Conservation (phyloP, 2,329 filamentous ascomycete species). For the Cladosporium halotolerans region DNA sequence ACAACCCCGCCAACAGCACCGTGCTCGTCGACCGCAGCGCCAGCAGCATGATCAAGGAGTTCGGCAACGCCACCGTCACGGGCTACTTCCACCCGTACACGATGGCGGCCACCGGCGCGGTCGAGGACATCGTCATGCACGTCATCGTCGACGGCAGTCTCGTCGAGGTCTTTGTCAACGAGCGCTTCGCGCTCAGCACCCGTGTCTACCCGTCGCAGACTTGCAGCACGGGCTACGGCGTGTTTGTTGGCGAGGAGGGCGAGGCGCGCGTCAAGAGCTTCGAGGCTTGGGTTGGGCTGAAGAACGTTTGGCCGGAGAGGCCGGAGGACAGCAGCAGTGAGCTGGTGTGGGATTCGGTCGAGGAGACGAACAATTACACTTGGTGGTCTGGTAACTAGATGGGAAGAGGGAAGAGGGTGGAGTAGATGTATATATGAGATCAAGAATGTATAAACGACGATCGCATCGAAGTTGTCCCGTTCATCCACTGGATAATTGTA, state of each 20-base stretch:
- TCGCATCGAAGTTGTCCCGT: neutral
- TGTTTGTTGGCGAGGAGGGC: slow-evolving; percentile 34
- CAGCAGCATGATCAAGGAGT: slow-evolving; percentile 38
- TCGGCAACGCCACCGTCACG: slow-evolving; percentile 39
- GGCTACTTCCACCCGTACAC: slow-evolving; percentile 44
- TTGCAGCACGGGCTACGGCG: slow-evolving; percentile 39
- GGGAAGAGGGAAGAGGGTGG: neutral
- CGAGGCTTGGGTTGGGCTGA: slow-evolving; percentile 34
- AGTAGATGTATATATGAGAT: neutral
- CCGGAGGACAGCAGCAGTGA: slow-evolving; percentile 36
- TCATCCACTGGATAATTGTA: too few species aligned
- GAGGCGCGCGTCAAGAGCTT: slow-evolving; percentile 32
- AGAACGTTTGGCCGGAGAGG: slow-evolving; percentile 37
- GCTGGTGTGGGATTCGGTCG: slow-evolving; percentile 38
- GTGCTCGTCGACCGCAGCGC: slow-evolving; percentile 40
- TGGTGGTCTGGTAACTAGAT: slow-evolving; percentile 37
- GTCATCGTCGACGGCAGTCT: slow-evolving; percentile 44
- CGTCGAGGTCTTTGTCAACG: slow-evolving; percentile 43
- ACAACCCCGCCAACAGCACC: slow-evolving; percentile 40
- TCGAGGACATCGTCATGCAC: slow-evolving; percentile 38
- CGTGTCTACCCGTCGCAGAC: slow-evolving; percentile 41
- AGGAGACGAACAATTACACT: slow-evolving; percentile 39
- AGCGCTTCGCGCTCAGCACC: slow-evolving; percentile 35
- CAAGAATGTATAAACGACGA: neutral
- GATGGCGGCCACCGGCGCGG: slow-evolving; percentile 20